Conservation (phyloP, 257 asterid species). For the Prunella vulgaris region DNA sequence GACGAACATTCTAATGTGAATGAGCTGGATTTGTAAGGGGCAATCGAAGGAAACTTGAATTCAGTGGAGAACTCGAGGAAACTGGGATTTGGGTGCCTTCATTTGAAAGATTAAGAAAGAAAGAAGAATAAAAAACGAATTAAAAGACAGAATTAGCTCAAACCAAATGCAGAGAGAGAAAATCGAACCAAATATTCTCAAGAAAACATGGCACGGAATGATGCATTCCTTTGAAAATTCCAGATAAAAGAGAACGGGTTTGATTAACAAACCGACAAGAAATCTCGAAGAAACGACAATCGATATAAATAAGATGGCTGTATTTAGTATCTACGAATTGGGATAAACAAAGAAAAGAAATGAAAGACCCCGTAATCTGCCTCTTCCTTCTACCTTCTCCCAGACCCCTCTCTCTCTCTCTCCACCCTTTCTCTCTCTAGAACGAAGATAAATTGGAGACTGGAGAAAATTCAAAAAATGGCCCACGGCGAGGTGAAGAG, state of each 20-base stretch:
- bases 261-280: conserved; percentile 18
- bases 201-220: conserved; percentile 29
- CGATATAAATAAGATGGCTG: conserved; percentile 8
- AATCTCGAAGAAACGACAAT: conserved; percentile 21
- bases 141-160: conserved; percentile 12
- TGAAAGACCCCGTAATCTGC: not conserved
- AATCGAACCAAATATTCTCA: conserved; percentile 10
- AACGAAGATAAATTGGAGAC: conserved; percentile 13
- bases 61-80: conserved; percentile 21
- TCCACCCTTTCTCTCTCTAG: conserved; percentile 15
- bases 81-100: conserved; percentile 31
- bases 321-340: not conserved
- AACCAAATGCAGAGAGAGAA: conserved; percentile 13
- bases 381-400: not conserved
- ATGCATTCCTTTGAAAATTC: conserved; percentile 5
- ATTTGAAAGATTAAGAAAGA: too few relatives aligned
- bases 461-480: conserved; percentile 16
- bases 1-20: too few relatives aligned
- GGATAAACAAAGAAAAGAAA: not conserved
- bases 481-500: conserved; percentile 9
- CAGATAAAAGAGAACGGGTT: conserved; percentile 1
- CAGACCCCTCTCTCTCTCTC: not conserved
- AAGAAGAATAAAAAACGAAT: conserved; percentile 1
- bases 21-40: too few relatives aligned
- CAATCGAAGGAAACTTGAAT: conserved; percentile 10